These are phyloP conservation scores for Podaxis rugospora DNA, from an alignment of 768 basidiomycete genomes.

Conservation along the genomic window DNA sequence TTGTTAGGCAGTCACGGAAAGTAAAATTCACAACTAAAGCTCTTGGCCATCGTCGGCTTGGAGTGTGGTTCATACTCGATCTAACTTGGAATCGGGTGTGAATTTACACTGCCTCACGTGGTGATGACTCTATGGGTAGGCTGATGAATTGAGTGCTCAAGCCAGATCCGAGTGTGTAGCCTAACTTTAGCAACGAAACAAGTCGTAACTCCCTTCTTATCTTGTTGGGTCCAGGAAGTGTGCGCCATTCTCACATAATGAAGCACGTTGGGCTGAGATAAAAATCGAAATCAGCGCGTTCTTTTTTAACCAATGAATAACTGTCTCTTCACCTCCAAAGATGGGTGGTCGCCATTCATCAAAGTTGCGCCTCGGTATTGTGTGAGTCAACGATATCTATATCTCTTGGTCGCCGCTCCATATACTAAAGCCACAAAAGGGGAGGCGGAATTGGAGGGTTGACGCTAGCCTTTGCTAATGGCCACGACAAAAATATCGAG, in stretches of 20 bases:
- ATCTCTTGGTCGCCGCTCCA: neutral
- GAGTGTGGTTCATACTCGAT: too few species aligned
- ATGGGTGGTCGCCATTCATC: neutral
- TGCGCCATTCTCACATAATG: neutral
- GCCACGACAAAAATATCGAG: slow-evolving; percentile 20
- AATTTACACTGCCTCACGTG: too few species aligned
- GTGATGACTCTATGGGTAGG: too few species aligned
- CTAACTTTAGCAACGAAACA: too few species aligned
- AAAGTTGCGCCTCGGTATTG: slow-evolving; percentile 4
- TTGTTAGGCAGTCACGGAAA: too few species aligned
- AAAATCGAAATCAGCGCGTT: neutral
- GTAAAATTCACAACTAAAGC: too few species aligned
- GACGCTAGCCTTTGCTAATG: slow-evolving; percentile 21
- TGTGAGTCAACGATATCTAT: neutral
- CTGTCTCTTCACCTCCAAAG: neutral
- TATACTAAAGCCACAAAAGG: slow-evolving; percentile 9
- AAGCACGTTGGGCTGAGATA: neutral
- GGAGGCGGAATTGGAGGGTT: slow-evolving; percentile 29
- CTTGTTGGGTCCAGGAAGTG: neutral
- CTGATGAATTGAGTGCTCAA: too few species aligned
- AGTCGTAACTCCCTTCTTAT: too few species aligned
- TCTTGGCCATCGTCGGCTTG: too few species aligned
- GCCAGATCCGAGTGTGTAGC: too few species aligned
- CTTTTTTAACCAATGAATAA: neutral
- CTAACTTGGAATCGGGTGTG: too few species aligned